A percentile compares a stretch with the other conserved stretches of the same genome.
phyloP scores from a whole-genome alignment of 306 rosid genomes.

The Vigna nakashimae region DNA sequence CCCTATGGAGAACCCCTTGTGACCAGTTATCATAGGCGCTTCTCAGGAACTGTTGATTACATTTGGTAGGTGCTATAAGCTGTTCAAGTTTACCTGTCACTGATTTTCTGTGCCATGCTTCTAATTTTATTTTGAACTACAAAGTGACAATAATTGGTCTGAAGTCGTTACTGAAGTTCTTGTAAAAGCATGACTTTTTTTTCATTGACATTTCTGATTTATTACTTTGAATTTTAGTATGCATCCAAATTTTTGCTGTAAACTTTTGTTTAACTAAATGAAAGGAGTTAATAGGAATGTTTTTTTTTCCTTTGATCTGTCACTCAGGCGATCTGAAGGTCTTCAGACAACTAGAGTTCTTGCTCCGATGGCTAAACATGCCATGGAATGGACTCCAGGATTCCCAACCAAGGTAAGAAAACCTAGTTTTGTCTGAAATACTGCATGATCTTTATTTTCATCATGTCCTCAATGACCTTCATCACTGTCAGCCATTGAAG shows the following conservation, averaged over 20 bases:
- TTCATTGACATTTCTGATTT: not conserved
- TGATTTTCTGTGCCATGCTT: conserved; percentile 18
- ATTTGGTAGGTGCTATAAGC: conserved; percentile 70
- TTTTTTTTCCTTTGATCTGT: conserved; percentile 35
- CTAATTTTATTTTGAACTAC: conserved; percentile 34
- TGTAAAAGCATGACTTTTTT: conserved; percentile 22
- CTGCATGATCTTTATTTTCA: not conserved
- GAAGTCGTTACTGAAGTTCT: conserved; percentile 28
- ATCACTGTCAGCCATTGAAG: too few species aligned
- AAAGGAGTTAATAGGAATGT: conserved; percentile 30
- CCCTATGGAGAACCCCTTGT: conserved; percentile 83
- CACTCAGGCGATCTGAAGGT: conserved; percentile 84
- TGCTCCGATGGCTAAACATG: conserved; percentile 87
- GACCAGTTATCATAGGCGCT: conserved; percentile 82
- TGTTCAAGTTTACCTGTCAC: conserved; percentile 33
- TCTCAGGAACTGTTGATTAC: conserved; percentile 90
- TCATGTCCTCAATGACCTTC: too few species aligned
- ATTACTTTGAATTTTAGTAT: conserved; percentile 26
- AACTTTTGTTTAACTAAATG: conserved; percentile 19
- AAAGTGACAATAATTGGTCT: not conserved
- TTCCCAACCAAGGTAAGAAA: conserved; percentile 88
- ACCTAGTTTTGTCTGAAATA: conserved; percentile 21
- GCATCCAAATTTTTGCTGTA: conserved; percentile 12
- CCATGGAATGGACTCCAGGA: conserved; percentile 75
- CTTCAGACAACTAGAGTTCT: conserved; percentile 85